Percentiles rank a stretch among this genome's conserved stretches.
phyloP scores from a whole-genome alignment of 2,329 filamentous ascomycete species.

The Diaporthe vaccinii region DNA sequence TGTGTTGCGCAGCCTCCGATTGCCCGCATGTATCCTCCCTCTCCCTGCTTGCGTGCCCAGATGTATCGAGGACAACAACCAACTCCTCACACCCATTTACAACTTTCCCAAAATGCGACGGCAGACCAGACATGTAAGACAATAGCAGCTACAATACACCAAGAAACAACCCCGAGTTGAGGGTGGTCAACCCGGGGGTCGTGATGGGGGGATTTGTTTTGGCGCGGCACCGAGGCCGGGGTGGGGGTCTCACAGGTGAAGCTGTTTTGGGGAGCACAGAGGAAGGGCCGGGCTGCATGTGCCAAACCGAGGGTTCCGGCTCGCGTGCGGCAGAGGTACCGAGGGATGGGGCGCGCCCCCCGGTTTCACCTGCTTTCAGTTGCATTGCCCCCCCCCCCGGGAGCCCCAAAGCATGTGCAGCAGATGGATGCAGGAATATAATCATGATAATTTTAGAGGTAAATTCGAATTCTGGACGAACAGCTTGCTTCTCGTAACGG shows the following conservation, averaged over 20 bases:
- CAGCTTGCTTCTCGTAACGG: neutral
- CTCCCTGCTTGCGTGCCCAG: neutral
- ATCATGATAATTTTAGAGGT: neutral
- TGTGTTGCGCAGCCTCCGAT: conserved; percentile 17
- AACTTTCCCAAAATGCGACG: neutral
- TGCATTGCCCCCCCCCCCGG: neutral
- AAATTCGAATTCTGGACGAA: conserved; percentile 15
- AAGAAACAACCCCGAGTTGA: neutral
- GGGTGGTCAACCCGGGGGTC: conserved; percentile 3
- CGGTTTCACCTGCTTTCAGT: conserved; percentile 33
- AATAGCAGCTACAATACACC: neutral
- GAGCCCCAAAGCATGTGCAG: neutral
- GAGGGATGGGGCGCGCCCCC: conserved; percentile 20
- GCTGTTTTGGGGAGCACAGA: conserved; percentile 15
- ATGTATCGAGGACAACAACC: neutral
- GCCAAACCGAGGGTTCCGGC: conserved; percentile 21
- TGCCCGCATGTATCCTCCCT: neutral
- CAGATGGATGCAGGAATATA: neutral
- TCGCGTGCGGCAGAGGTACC: conserved; percentile 29
- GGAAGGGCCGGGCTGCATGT: conserved; percentile 18
- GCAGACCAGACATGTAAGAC: neutral
- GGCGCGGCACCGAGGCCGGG: neutral
- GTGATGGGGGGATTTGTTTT: neutral
- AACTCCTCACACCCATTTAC: neutral
- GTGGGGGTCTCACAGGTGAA: conserved; percentile 22